Evolutionary conservation across 352 stramenopile genomes (phyloP), one percentile per base, ranked within the genome.

Genomic region (Pythium rishiriense): DNA sequence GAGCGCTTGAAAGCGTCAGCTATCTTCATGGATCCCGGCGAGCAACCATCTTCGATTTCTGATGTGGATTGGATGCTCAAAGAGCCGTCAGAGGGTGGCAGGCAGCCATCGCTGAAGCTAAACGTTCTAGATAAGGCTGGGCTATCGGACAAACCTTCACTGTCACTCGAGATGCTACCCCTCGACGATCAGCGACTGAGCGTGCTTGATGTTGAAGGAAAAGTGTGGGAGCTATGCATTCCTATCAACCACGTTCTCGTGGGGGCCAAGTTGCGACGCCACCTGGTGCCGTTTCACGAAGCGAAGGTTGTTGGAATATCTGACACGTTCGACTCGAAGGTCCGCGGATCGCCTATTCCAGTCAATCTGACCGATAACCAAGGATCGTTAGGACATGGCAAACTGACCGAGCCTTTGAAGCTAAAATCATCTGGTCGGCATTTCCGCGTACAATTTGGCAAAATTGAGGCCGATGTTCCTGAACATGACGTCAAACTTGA

Each of bases 181-280:
- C 65, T 88, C 7, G 69, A 81, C 10, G 79, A 92, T 33, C 58
- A 83, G 15, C 72, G 73, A 14, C 48, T 92, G 9, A 74, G 62
- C 52, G 65, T 79, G 14, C 62, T 64, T 8, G 79, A 85, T 46
- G 41, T 56, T 0, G 42, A 68, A 7, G 71, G 73, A 1, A 69
- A 51, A 12, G 29, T 51, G 3, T 72, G 78, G 45, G 77, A 92
- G 0, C 26, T 92, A 3, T 76, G 72, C 33, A 64, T 92, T 2
- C 68, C 74, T 7, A 78, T 83, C 1, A 57, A 69, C 9, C 61
- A 69, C 29, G 72, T 89, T 22, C 46, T 83, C 21, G 52, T 71
- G 7, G 81, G 88, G 65, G 75, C 81, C 10, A 52, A 68, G 21
- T 51, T 92, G 29, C 73, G 83, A 37, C 74, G 77, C 17, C 37